Conservation (phyloP, 257 asterid species). For the Thymus quinquecostatus region DNA sequence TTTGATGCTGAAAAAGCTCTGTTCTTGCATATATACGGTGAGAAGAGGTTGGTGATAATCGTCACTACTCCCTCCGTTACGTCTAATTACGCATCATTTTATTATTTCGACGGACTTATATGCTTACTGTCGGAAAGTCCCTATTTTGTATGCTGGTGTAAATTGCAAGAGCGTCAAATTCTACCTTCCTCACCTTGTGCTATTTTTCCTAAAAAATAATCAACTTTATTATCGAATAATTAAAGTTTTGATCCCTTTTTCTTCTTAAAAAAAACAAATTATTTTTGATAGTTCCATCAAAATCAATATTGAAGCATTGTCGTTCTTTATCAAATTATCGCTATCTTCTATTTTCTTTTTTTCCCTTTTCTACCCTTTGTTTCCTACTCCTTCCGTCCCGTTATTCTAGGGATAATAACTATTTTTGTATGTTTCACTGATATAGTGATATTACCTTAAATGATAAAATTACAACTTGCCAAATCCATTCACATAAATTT, state of each 20-base stretch:
- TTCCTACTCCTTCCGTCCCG: neutral
- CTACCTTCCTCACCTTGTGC: slow-evolving; percentile 8
- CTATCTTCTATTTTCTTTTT: slow-evolving; percentile 6
- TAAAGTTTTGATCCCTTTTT: slow-evolving; percentile 19
- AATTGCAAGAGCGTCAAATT: slow-evolving; percentile 34
- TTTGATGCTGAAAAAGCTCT: slow-evolving; percentile 13
- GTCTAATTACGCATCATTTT: no score
- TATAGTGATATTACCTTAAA: no score
- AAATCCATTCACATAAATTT: no score
- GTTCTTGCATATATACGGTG: no score
- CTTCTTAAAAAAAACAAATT: neutral
- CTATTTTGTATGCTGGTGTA: slow-evolving; percentile 27
- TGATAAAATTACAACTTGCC: no score
- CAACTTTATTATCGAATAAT: slow-evolving; percentile 48
- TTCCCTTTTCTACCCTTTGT: neutral
- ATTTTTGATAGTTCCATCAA: slow-evolving; percentile 36
- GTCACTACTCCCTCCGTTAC: no score
- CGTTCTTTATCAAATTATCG: slow-evolving; percentile 12
- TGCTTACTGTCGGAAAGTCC: slow-evolving; percentile 6
- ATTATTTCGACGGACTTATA: neutral
- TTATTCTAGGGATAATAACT: no score
- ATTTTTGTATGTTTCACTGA: no score
- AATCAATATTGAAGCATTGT: slow-evolving; percentile 39
- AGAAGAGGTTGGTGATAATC: no score
- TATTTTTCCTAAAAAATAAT: slow-evolving; percentile 8